Evolutionary conservation across 768 basidiomycete genomes (phyloP).

Genomic region (Omphalotus guepiniiformis): DNA sequence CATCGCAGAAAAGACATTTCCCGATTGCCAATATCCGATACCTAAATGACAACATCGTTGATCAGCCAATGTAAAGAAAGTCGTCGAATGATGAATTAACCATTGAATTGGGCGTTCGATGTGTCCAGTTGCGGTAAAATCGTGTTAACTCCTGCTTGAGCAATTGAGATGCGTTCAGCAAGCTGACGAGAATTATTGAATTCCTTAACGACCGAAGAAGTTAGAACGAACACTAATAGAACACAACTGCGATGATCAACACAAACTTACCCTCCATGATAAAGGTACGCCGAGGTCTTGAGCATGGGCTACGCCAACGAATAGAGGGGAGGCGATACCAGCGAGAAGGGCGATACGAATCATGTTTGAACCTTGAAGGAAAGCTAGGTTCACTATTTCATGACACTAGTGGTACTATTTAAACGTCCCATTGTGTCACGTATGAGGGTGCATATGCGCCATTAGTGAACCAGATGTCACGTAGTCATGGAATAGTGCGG

Average conservation of each 20-base stretch:
- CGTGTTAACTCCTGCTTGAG: conserved; percentile 37
- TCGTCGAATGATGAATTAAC: conserved; percentile 20
- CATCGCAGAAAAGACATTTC: conserved; percentile 47
- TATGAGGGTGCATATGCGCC: too few species aligned
- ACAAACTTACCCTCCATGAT: conserved; percentile 25
- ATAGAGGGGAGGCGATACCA: too few species aligned
- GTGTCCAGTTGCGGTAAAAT: conserved; percentile 34
- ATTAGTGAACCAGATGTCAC: too few species aligned
- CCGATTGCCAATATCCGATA: conserved; percentile 51
- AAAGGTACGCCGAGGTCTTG: conserved; percentile 26
- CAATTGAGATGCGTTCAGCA: conserved; percentile 36
- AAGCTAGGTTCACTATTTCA: too few species aligned
- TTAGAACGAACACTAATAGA: background rate
- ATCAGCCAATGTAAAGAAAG: background rate
- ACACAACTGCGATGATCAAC: background rate
- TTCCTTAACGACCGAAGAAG: conserved; percentile 26
- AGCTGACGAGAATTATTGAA: conserved; percentile 33
- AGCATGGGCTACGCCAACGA: conserved; percentile 4
- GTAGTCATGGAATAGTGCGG: too few species aligned
- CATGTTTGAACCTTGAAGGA: too few species aligned
- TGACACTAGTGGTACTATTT: too few species aligned
- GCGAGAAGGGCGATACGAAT: too few species aligned
- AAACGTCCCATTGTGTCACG: too few species aligned
- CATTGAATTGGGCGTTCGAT: conserved; percentile 39
- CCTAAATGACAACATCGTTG: conserved; percentile 21